Evolutionary conservation across 257 asterid species (phyloP).

Genomic region (Petunia secreta): DNA sequence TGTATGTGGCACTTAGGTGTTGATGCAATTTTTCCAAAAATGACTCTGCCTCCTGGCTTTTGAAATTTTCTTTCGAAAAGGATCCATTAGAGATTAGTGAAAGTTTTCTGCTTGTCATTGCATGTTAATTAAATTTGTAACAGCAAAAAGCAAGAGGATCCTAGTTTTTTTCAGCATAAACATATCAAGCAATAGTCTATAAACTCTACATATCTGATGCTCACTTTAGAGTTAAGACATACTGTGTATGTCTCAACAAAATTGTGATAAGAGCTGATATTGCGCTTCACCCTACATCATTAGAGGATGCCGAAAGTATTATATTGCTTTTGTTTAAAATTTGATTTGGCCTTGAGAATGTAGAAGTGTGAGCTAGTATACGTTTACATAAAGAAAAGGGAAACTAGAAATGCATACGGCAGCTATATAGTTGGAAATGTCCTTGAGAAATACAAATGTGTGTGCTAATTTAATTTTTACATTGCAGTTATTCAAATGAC

Average conservation of each 20-base stretch:
- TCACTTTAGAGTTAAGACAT: background rate
- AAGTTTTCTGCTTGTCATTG: background rate
- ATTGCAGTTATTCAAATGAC: background rate
- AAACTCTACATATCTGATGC: constrained; percentile 15
- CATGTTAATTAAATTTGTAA: background rate
- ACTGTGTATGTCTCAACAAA: background rate
- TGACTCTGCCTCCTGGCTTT: background rate
- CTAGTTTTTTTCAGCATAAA: constrained; percentile 3
- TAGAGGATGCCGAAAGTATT: constrained; percentile 8
- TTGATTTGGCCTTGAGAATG: constrained; percentile 3
- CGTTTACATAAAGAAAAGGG: background rate
- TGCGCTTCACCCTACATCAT: background rate
- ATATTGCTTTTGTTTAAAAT: background rate
- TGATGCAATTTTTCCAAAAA: background rate
- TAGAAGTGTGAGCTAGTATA: background rate
- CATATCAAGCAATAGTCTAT: background rate
- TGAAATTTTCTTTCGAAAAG: background rate
- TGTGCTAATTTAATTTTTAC: background rate
- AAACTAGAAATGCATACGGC: background rate
- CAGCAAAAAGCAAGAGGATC: constrained; percentile 10
- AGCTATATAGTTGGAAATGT: background rate
- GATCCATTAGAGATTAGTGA: background rate
- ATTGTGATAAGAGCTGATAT: constrained; percentile 13
- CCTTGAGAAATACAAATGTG: constrained; percentile 2
- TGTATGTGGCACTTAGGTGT: background rate